Conservation (phyloP, 495 filamentous ascomycete genomes). For the Aspergillus heteromorphus region DNA sequence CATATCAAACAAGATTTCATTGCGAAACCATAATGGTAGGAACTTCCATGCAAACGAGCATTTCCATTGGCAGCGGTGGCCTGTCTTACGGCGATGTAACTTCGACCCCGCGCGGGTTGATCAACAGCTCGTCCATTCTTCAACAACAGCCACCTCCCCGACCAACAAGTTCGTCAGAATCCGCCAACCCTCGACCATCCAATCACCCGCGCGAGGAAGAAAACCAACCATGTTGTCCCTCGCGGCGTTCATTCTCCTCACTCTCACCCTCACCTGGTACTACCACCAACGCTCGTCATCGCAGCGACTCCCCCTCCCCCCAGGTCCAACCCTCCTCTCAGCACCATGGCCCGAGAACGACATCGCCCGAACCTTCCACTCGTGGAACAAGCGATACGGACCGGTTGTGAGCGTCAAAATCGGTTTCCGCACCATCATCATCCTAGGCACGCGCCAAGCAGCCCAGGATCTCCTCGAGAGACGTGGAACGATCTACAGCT, state of each 20-base stretch:
- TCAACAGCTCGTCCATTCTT: too few species aligned
- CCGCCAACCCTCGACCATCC: background rate
- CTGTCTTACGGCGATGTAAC: too few species aligned
- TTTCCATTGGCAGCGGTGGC: too few species aligned
- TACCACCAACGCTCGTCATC: background rate
- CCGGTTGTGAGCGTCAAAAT: slow-evolving; percentile 16
- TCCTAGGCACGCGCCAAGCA: slow-evolving; percentile 11
- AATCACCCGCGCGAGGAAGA: background rate
- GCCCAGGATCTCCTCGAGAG: slow-evolving; percentile 18
- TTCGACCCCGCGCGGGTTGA: too few species aligned
- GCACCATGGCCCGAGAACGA: background rate
- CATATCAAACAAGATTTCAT: too few species aligned
- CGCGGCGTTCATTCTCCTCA: background rate
- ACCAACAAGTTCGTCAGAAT: background rate
- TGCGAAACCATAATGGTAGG: too few species aligned
- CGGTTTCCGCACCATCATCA: slow-evolving; percentile 9
- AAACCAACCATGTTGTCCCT: background rate
- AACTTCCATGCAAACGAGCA: too few species aligned
- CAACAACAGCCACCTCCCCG: too few species aligned
- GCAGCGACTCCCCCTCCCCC: background rate
- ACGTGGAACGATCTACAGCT: slow-evolving; percentile 17
- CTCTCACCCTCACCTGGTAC: background rate
- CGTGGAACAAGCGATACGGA: slow-evolving; percentile 23
- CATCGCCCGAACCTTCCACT: slow-evolving; percentile 1
- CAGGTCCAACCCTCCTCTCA: background rate